Evolutionary conservation across 495 filamentous ascomycete species (phyloP).

Genomic region (Annulohypoxylon stygium): DNA sequence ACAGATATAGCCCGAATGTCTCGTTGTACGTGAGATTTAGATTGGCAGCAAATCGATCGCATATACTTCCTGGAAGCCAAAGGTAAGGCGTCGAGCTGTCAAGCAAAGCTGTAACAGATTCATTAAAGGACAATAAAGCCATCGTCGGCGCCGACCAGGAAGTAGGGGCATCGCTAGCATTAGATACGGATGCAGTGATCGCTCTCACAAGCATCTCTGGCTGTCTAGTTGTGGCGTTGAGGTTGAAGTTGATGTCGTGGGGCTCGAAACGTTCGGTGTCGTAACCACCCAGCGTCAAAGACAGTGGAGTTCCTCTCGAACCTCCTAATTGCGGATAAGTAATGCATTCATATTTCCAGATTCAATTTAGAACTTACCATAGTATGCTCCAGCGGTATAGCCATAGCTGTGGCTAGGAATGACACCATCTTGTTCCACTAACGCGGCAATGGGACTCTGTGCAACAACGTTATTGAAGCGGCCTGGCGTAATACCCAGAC

Average conservation of each 20-base stretch:
- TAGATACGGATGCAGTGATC: slow-evolving; percentile 64
- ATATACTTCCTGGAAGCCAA: slow-evolving; percentile 74
- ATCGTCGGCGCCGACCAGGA: slow-evolving; percentile 57
- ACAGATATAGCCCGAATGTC: slow-evolving; percentile 59
- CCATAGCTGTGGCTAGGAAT: slow-evolving; percentile 75
- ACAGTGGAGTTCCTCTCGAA: slow-evolving; percentile 64
- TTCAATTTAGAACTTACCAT: slow-evolving; percentile 56
- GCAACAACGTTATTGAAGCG: slow-evolving; percentile 56
- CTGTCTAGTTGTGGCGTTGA: slow-evolving; percentile 60
- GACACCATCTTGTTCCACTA: slow-evolving; percentile 63
- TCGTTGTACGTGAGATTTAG: slow-evolving; percentile 71
- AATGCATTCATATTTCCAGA: not conserved
- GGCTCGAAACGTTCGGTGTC: slow-evolving; percentile 69
- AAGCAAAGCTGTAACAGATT: slow-evolving; percentile 67
- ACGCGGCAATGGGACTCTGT: slow-evolving; percentile 53
- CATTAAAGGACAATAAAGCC: slow-evolving; percentile 58
- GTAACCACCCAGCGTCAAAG: slow-evolving; percentile 73
- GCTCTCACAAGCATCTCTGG: slow-evolving; percentile 68
- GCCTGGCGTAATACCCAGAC: slow-evolving; percentile 64
- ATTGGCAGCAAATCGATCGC: slow-evolving; percentile 70
- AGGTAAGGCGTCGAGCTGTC: slow-evolving; percentile 77
- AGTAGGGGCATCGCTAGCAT: slow-evolving; percentile 53
- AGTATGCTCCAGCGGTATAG: slow-evolving; percentile 75
- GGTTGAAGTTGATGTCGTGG: slow-evolving; percentile 66
- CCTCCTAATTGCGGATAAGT: slow-evolving; percentile 49